Evolutionary conservation across 2,329 filamentous ascomycete species (phyloP).

Genomic region (Trichoderma sp.): DNA sequence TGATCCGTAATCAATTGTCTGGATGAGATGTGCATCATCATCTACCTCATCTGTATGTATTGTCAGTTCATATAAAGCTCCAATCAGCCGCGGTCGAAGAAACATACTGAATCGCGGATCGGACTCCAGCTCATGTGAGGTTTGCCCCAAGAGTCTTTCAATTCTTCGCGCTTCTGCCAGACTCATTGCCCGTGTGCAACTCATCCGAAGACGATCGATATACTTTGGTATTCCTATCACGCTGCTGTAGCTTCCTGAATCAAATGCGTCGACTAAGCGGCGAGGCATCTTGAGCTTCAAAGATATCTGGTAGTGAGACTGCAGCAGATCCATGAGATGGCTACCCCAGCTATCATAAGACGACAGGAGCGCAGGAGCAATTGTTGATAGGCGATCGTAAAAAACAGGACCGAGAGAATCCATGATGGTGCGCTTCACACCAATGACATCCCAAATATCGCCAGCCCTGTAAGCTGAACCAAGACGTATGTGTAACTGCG

Average conservation of each 20-base stretch:
- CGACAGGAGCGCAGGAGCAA: slow-evolving; percentile 43
- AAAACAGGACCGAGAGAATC: slow-evolving; percentile 54
- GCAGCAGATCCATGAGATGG: slow-evolving; percentile 41
- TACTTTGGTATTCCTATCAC: slow-evolving; percentile 47
- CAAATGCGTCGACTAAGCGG: slow-evolving; percentile 45
- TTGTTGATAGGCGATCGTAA: slow-evolving; percentile 52
- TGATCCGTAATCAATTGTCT: slow-evolving; percentile 51
- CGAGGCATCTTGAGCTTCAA: slow-evolving; percentile 46
- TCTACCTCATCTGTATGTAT: slow-evolving; percentile 38
- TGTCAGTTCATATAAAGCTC: slow-evolving; percentile 18
- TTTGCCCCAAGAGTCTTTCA: slow-evolving; percentile 41
- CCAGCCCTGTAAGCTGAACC: slow-evolving; percentile 48
- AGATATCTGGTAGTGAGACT: slow-evolving; percentile 45
- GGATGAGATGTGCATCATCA: slow-evolving; percentile 39
- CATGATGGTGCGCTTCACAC: slow-evolving; percentile 56
- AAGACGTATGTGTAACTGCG: slow-evolving; percentile 50
- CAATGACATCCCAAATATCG: slow-evolving; percentile 49
- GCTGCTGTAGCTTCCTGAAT: slow-evolving; percentile 49
- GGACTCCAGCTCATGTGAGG: slow-evolving; percentile 40
- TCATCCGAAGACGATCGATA: slow-evolving; percentile 43
- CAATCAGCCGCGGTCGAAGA: accelerated
- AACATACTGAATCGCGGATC: slow-evolving; percentile 47
- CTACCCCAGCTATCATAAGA: slow-evolving; percentile 32
- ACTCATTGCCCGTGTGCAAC: slow-evolving; percentile 52
- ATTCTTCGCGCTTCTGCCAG: slow-evolving; percentile 50